Conservation (phyloP, 345 rosid species). For the Lepidium africanum region DNA sequence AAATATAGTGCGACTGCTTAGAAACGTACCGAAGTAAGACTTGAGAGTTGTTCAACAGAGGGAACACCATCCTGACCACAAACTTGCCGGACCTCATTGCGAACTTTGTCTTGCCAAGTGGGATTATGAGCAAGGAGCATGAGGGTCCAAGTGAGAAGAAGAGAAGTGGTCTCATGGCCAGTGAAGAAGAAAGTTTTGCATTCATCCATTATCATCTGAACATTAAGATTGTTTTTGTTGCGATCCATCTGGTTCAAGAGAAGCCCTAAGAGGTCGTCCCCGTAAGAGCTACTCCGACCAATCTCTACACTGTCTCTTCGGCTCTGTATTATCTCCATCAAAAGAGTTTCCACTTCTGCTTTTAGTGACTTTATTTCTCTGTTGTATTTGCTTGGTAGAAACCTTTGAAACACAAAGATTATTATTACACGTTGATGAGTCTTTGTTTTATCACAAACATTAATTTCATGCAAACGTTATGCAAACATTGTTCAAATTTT, state of each 20-base stretch:
- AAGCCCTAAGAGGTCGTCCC: constrained; percentile 76
- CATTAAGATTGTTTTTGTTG: constrained; percentile 33
- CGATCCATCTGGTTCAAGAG: constrained; percentile 55
- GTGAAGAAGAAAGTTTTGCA: constrained; percentile 97
- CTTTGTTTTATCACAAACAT: background rate
- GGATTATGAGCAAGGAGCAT: constrained; percentile 85
- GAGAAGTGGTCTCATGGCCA: constrained; percentile 92
- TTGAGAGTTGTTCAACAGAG: constrained; percentile 64
- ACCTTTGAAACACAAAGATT: constrained; percentile 29
- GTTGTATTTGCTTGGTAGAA: constrained; percentile 81
- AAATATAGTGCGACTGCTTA: background rate
- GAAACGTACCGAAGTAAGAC: constrained; percentile 55
- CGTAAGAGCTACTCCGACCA: constrained; percentile 71
- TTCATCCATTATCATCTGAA: constrained; percentile 93
- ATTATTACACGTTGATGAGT: background rate
- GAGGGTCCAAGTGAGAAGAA: constrained; percentile 84
- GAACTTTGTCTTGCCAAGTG: constrained; percentile 76
- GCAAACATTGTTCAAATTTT: no score
- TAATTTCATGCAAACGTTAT: constrained; percentile 2
- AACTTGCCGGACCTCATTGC: constrained; percentile 55
- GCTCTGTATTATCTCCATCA: constrained; percentile 80
- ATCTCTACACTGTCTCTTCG: constrained; percentile 68
- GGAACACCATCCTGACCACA: constrained; percentile 51
- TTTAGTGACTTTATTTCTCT: constrained; percentile 74
- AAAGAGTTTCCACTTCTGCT: constrained; percentile 67